Evolutionary conservation across 225 moss, liverwort and hornwort species (phyloP), one percentile per base, ranked within the genome.

Genomic region (Pseudisothecium myosuroides): DNA sequence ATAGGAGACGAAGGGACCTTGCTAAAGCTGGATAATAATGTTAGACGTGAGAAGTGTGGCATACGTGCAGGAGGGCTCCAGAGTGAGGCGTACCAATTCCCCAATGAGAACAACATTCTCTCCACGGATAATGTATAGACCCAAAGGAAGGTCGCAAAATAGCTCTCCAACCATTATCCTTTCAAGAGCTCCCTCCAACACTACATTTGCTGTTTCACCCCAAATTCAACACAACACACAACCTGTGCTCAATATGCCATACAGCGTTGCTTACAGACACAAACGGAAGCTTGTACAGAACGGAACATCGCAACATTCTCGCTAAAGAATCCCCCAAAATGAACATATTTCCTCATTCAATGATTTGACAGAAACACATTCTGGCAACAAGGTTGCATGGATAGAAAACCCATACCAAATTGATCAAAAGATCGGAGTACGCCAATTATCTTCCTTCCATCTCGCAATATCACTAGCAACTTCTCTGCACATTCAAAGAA

Each of bases 21-120:
- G 59, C 18, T 47, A 60, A 20, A 54, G 12, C 6, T 68, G 64
- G 60, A 60, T 31, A 47, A 37, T 31, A 49, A 62, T 79, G 24
- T 61, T 36, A 47, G 37, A 61, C 23, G 18, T 54, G 54, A 86
- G 52, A 78, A 76, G 56, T 49, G 56, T 45, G 41, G 56, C 60
- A 82, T 58, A 64, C 29, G 61, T 69, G 68, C 36, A 56, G 79
- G 56, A 78, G n/a, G 78, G 79, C 6, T 79, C 79, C 27, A 79
- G 79, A 19, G 59, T 28, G 80, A 91, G 78, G 69, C 95, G 91
- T 94, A 98, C 97, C 98, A 98, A 92, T 93, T 98, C 97, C 61
- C 98, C 98, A 87, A 98, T 98, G 71, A 98, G 94, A 83, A 98
- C 98, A 66, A 98, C 98, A 92, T 98, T 98, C 89, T 98, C 97